Evolutionary conservation across 257 asterid genomes (phyloP).

Genomic region (Datura wrightii): DNA sequence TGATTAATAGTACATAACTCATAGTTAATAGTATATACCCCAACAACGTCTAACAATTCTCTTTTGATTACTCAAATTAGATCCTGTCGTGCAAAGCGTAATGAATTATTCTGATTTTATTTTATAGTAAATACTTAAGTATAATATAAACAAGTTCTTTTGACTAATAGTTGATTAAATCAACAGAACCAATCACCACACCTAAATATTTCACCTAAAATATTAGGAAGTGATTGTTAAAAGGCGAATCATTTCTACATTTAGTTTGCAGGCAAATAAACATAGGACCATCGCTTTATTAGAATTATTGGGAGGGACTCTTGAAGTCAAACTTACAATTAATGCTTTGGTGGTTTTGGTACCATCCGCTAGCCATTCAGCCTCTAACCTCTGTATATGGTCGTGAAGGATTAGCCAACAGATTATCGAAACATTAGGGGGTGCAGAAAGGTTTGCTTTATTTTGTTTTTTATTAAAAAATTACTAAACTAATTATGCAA

Average conservation of each 20-base stretch:
- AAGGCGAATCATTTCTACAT: not conserved
- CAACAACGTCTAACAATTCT: not conserved
- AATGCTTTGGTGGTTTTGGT: not conserved
- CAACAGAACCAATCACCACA: not conserved
- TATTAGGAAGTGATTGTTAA: not conserved
- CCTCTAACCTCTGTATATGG: not conserved
- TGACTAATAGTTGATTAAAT: not conserved
- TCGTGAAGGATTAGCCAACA: not conserved
- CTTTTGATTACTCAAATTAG: not conserved
- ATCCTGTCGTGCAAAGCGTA: not conserved
- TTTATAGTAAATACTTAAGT: not conserved
- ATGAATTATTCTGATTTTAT: not conserved
- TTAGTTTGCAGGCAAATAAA: not conserved
- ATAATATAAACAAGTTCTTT: not conserved
- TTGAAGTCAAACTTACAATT: conserved; percentile 10
- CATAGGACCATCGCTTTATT: not conserved
- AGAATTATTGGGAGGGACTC: not conserved
- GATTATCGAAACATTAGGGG: no score
- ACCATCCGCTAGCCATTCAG: not conserved
- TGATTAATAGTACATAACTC: no score
- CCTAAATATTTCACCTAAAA: not conserved
- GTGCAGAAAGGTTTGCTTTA: no score
- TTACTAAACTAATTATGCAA: no score
- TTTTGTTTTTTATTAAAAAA: no score
- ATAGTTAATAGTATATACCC: no score